phyloP scores from a whole-genome alignment of 73 alveolate species.

The Paramecium primaurelia region DNA sequence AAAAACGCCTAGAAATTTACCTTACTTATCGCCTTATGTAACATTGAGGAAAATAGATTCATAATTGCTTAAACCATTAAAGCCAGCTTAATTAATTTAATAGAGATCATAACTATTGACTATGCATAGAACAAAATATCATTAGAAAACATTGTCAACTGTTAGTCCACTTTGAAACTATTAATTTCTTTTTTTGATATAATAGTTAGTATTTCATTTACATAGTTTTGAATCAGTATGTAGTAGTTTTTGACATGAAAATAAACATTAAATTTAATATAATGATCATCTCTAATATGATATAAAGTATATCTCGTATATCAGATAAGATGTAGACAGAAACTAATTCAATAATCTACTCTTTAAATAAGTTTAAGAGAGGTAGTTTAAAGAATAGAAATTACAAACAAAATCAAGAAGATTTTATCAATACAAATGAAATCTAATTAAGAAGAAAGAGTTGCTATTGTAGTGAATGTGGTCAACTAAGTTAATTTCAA shows the following conservation, averaged over 20 bases:
- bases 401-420: neutral
- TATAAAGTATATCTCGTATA: neutral
- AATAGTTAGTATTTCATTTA: slow-evolving; percentile 2
- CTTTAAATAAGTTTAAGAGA: neutral
- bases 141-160: neutral
- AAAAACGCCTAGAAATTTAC: neutral
- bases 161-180: slow-evolving; percentile 2
- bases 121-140: neutral
- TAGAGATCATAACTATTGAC: neutral
- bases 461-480: neutral
- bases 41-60: neutral
- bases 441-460: neutral
- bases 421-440: neutral
- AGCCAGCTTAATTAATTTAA: neutral
- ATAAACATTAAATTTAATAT: neutral
- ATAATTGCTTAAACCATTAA: neutral
- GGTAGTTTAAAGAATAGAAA: neutral
- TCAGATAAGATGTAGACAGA: neutral
- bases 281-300: neutral
- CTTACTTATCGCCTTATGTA: neutral
- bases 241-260: neutral
- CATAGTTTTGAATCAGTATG: neutral
- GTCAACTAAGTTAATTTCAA: neutral
- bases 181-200: slow-evolving; percentile 10
- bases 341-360: neutral